Evolutionary conservation across 106 monocot species (phyloP).

Genomic region (Platanthera zijinensis): DNA sequence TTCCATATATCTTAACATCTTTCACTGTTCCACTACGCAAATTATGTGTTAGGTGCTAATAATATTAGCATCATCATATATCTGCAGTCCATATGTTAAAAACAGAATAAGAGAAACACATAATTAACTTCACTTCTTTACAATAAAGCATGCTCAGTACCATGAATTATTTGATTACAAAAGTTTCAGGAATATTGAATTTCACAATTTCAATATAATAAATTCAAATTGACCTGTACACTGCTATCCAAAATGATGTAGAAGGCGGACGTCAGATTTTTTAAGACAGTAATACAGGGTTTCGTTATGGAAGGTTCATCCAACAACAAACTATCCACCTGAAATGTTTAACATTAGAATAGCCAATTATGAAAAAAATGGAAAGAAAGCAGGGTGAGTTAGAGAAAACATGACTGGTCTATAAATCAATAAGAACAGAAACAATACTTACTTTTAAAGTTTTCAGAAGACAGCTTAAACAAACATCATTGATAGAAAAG

Average conservation of each 20-base stretch:
- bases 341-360: constrained; percentile 12
- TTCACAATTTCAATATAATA: not conserved
- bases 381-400: not conserved
- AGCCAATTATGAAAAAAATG: constrained; percentile 3
- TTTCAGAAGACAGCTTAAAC: constrained; percentile 26
- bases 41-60: too few species aligned
- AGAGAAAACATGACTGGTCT: not conserved
- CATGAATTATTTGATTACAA: not conserved
- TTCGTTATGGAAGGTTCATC: constrained; percentile 42
- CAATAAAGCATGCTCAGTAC: too few species aligned
- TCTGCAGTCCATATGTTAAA: too few species aligned
- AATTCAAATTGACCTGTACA: constrained; percentile 40
- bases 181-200: not conserved
- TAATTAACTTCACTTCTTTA: too few species aligned
- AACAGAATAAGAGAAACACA: too few species aligned
- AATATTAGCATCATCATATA: too few species aligned
- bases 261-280: constrained; percentile 31
- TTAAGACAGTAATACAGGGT: constrained; percentile 61
- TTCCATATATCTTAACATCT: too few species aligned
- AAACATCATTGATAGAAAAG: constrained; percentile 20
- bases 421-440: not conserved
- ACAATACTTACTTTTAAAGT: constrained; percentile 56
- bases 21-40: too few species aligned
- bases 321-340: constrained; percentile 47
- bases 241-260: constrained; percentile 40